A percentile compares a stretch with the other conserved stretches of the same genome.
Conservation (phyloP, 148 eudicot species). For the Fagopyrum tataricum region DNA sequence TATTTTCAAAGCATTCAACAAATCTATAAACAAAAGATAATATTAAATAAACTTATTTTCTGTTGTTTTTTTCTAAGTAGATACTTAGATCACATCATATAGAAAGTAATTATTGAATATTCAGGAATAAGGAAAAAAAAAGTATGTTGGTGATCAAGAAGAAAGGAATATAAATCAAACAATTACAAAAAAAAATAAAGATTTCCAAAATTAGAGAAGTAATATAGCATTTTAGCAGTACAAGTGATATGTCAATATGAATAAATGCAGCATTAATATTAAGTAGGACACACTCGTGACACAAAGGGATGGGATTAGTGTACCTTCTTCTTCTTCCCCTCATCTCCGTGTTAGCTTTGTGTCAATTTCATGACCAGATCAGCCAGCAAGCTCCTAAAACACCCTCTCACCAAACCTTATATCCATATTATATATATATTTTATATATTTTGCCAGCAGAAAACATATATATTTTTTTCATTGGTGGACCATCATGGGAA, state of each 20-base stretch:
- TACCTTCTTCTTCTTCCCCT: neutral
- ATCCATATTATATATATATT: neutral
- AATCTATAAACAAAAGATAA: too few relatives aligned
- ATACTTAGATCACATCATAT: too few relatives aligned
- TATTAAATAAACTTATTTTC: too few relatives aligned
- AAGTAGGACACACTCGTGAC: neutral
- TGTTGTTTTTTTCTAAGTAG: too few relatives aligned
- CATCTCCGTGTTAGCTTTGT: constrained; percentile 11
- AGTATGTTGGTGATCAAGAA: too few relatives aligned
- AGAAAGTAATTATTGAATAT: too few relatives aligned
- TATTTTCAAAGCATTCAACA: too few relatives aligned
- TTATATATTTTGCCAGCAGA: neutral
- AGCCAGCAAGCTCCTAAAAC: neutral
- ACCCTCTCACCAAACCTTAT: constrained; percentile 5
- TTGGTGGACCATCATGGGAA: constrained; percentile 6
- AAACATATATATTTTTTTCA: neutral
- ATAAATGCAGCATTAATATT: neutral
- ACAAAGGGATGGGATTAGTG: neutral
- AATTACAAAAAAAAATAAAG: neutral
- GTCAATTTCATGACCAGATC: constrained; percentile 5
- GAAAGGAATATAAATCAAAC: neutral
- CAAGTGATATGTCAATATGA: neutral
- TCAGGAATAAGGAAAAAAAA: too few relatives aligned
- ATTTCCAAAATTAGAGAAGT: neutral
- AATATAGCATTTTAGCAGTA: neutral